Evolutionary conservation across 2,329 filamentous ascomycete species (phyloP), one percentile per base, ranked within the genome.

Genomic region (Colletotrichum noveboracense): DNA sequence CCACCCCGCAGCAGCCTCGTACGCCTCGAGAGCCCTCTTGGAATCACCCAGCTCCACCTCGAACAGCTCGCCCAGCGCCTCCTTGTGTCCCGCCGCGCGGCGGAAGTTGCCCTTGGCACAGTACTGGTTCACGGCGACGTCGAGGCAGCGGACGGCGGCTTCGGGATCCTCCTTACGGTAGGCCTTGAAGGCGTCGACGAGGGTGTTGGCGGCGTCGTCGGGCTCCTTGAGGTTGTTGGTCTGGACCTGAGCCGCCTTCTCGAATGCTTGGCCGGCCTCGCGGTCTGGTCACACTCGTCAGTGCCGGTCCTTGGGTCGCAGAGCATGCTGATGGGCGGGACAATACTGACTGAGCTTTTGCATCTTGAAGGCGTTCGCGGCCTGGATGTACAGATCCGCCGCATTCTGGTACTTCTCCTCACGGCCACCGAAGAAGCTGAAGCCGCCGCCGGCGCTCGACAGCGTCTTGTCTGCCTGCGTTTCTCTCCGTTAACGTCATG

Each of bases 131-230:
- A 98, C 95, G 55, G 96, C 94, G 78, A 93, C 87, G 78, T 95
- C 92, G 71, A 98, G 88, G 81, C 95, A 96, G 77, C 95, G 89
- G 58, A 94, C 95, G 18, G 96, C 96, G 81, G 96, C 94, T 82
- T 95, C 90, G 24, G 96, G 96, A 80, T 95, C 93, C 69, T 94
- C 93, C 86, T 96, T 97, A 81, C 94, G 91, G 87, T 98, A 98
- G 76, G 95, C 94, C 88, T 98, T 98, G 91, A 96, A 98, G 68
- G 97, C 97, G 84, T 98, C 96, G 81, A 94, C 92, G 76, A 96
- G 88, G 64, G 94, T 94, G 86, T 98, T 97, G 78, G 96, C 96
- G 64, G 96, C 95, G 83, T 98, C 97, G 83, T 98, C 95, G 56
- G 94, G 95, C 82, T 98, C 96, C 83, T 96, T 97, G 66, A 98